These are phyloP conservation scores for Pilobolus umbonatus DNA, from an alignment of 192 early-diverging fungal genomes.

Conservation along the genomic window DNA sequence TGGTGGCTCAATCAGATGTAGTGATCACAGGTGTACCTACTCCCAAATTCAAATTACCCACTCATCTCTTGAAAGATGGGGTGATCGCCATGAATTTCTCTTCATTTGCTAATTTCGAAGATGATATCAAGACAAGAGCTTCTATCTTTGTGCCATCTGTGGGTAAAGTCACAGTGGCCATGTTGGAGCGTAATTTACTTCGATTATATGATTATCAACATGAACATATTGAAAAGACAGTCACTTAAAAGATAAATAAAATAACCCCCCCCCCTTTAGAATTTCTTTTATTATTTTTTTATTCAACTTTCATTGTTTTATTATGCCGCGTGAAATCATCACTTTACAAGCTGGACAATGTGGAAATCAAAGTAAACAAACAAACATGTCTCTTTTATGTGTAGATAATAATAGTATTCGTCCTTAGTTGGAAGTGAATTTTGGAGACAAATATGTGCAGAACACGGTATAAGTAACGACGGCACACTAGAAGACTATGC, in stretches of 20 bases:
- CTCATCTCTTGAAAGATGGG: constrained; percentile 88
- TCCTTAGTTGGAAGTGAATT: constrained; percentile 87
- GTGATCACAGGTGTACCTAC: constrained; percentile 97
- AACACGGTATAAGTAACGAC: constrained; percentile 94
- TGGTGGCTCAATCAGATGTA: constrained; percentile 84
- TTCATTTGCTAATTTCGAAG: constrained; percentile 92
- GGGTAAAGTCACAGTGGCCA: constrained; percentile 98
- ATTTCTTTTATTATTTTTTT: background rate
- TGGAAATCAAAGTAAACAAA: constrained; percentile 85
- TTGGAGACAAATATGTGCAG: constrained; percentile 88
- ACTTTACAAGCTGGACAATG: constrained; percentile 96
- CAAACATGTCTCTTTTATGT: background rate
- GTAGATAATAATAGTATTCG: background rate
- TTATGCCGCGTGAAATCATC: constrained; percentile 78
- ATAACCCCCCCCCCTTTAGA: background rate
- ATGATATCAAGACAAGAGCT: constrained; percentile 87
- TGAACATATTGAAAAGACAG: constrained; percentile 19
- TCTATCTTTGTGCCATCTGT: constrained; percentile 94
- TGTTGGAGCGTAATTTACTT: constrained; percentile 95
- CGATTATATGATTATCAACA: constrained; percentile 76
- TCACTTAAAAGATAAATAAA: background rate
- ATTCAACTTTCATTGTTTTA: background rate
- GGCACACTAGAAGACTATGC: constrained; percentile 92
- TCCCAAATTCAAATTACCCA: constrained; percentile 82
- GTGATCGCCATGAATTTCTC: constrained; percentile 98